Evolutionary conservation across 2,329 filamentous ascomycete species (phyloP), one percentile per base, ranked within the genome.

Genomic region (Tolypocladium guangdongense): DNA sequence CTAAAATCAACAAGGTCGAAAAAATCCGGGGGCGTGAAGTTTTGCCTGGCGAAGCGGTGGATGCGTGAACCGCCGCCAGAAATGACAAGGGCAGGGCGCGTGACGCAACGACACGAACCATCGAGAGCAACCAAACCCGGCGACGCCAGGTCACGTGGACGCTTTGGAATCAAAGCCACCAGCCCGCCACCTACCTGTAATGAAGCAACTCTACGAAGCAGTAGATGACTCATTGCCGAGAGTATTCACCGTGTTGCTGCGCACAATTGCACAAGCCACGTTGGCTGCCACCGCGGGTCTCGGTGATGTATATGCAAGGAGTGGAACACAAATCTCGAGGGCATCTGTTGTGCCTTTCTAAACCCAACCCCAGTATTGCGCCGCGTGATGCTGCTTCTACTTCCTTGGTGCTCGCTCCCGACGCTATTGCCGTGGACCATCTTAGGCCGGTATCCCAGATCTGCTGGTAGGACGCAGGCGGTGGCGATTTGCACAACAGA

Each of bases 131-230:
- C 57, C 37, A 24, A 37, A 51, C 22, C 4, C 20, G 32, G 8
- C 43, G 37, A 52, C 55, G 55, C 55, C 55, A 53, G 22, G 49
- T 56, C 59, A 60, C 58, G 57, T 60, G 54, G 33, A 12, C 24
- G 4, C 18, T 18, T 47, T 47, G 43, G 43, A 47, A 47, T 47
- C 43, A 32, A 12, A 27, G 43, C 6, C 8, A 20, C 22, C 41
- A 27, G 12, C 16, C 24, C 3, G 7, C 18, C 24, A 6, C 41
- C 1, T 4, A 27, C 27, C 30, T 18, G 8, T 20, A 20, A 10
- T 5, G 11, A 20, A 47, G 43, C 27, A 32, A 20, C 18, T 12
- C 27, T 20, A 7, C 3, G 43, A 27, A 27, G 27, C 6, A 27
- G 27, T 27, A 27, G 27, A 27, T 7, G 8, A 32, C 43, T 20